Evolutionary conservation across 345 rosid species (phyloP), one percentile per base, ranked within the genome.

Genomic region (Cardamine resedifolia): DNA sequence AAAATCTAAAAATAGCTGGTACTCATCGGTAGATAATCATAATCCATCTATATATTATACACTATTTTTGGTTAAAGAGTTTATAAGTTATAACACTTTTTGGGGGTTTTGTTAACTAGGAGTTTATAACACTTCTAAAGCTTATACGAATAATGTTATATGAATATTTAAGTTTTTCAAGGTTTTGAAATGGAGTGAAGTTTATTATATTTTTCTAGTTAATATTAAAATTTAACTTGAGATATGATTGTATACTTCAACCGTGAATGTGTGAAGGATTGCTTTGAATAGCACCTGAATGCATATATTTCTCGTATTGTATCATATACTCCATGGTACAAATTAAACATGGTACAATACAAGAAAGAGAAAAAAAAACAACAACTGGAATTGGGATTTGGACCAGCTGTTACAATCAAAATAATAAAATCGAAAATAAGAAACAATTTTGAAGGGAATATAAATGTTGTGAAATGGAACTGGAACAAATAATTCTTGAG

Each of bases 391-490:
- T 19, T 38, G 71, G 27, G 24, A 65, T 49, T 21, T 20, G 47
- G 39, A 16, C 61, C 19, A 52, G n/a, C 16, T 51, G 9, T 15
- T 50, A 34, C n/a, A 36, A 12, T 15, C 34, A 51, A 19, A 3
- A 16, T 1, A 11, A 27, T n/a, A n/a, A n/a, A n/a, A n/a, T n/a
- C n/a, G n/a, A n/a, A n/a, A n/a, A n/a, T n/a, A n/a, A n/a, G 8
- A 19, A 48, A 48, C 55, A n/a, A 19, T 18, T 33, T 16, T 12
- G 7, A 1, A 43, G 1, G 53, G 9, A 27, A 38, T 2, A 39
- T 15, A 60, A 21, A 10, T 57, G 41, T 55, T 57, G 31, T 58
- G 38, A 52, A 52, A 53, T 56, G 33, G 36, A 53, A 53, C 59
- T 53, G 12, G 14, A 28, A 30, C 41, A 10, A 30, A 49, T 30